Base-by-base conservation (phyloP, 768 basidiomycete species). In the Termitomyces sp. region DNA sequence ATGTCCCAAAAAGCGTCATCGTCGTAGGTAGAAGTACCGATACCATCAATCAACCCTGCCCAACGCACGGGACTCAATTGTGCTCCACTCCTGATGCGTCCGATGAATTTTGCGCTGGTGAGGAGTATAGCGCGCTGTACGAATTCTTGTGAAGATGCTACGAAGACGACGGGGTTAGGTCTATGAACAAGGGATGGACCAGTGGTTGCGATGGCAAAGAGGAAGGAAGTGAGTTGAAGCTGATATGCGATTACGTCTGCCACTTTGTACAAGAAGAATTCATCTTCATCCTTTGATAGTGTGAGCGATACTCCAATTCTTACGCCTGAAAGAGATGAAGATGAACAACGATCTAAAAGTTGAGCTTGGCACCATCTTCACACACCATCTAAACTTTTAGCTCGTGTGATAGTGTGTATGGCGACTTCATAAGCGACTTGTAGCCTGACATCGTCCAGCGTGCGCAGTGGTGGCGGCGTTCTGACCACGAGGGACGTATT, bases 101-200 rank as follows among this genome's bases (percentile, higher is more conserved):
- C 84, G n/a, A 87, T 72, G 65, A 92, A 87, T 67, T 90, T 90
- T 36, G 87, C 79, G 53, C 75, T 76, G 14, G 80, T 76, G 53
- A 91, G 81, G 8, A 88, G 77, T 26, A 82, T 76, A 0, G 88
- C 87, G 22, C 87, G 82, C 52, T 86, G 80, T n/a, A 90, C 77
- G 50, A 81, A 78, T 9, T 80, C 77, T 12, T 73, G 69, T 1
- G 79, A 76, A 7, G 86, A 82, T 9, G 82, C 82, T 49, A 78
- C 79, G 54, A 91, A 74, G 54, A 90, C 72, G 13, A 91, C 72
- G 3, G 77, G 74, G 59, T 79, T 80, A 9, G 64, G 58, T 42
- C 50, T 61, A 1, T 57, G 60, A 7, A 55, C 42, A 2, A 76
- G 41, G 58, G 60, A 69, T 16, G 63, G 59, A 10, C 78, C 75